Base-by-base conservation (phyloP, 129 eudicot species). In the Helianthus tuberosus region DNA sequence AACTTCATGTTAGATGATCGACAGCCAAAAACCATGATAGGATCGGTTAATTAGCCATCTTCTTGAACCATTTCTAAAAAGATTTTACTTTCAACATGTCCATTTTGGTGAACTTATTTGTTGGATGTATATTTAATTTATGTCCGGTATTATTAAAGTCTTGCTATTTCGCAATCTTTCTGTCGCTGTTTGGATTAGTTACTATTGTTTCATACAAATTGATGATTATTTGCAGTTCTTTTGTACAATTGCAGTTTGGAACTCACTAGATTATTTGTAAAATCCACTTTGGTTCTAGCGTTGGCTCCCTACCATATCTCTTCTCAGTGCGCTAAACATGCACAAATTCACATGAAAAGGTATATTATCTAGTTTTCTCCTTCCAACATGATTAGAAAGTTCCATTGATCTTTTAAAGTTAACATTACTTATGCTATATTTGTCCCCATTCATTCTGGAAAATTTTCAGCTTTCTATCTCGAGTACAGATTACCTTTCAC, bases 401-500 rank as follows among this genome's bases (percentile, higher is more conserved):
- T 50, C 36, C 47, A 20, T 27, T 11, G 3, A 41, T 64, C 3
- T 9, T 27, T 27, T 27, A 27, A 27, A 27, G 32, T 1, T 27
- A 27, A 27, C 32, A 27, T 27, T 27, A 27, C 32, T 27, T 27
- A 27, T 27, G 32, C 32, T 27, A 38, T 53, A 47, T 11, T 11
- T 11, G 39, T 68, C 38, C 13, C 59, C 29, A 27, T 66, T 44
- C 61, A 41, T 60, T 60, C 35, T 64, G 53, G 58, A 27, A 8
- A 48, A 63, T 61, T 48, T 68, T 70, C 82, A 94, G 97, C 29
- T 27, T 74, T 36, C 71, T 88, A 75, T 88, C 88, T 55, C 96
- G 97, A 77, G 85, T 91, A 54, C 71, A 74, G 63, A 91, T 67
- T 68, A 81, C 93, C 68, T 77, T 94, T 74, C 80, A 59, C 35